A percentile compares a stretch with the other conserved stretches of the same genome.
Evolutionary conservation across 768 basidiomycete species (phyloP).

Genomic region (Tulasnella sp.): DNA sequence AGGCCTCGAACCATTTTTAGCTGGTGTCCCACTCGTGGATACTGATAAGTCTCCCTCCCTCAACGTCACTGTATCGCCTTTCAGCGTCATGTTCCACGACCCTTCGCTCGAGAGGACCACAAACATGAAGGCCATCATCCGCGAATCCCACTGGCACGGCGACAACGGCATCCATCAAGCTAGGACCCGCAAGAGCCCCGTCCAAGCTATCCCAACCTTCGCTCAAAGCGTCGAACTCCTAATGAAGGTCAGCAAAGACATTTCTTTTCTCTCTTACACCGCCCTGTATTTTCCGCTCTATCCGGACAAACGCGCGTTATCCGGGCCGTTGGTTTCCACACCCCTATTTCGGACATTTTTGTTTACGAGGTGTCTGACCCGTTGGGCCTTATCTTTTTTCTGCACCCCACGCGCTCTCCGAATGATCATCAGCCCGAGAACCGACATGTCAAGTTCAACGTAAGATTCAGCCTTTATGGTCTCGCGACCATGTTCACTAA

Average conservation of each 20-base stretch:
- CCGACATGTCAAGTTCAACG: constrained; percentile 30
- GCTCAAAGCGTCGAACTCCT: constrained; percentile 67
- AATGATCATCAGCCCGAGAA: constrained; percentile 20
- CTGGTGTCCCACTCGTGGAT: background rate
- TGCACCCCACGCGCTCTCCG: background rate
- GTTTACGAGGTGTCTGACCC: background rate
- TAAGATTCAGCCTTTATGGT: constrained; percentile 18
- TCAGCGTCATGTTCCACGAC: constrained; percentile 83
- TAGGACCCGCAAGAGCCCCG: constrained; percentile 66
- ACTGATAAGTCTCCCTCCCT: background rate
- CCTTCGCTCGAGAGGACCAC: constrained; percentile 75
- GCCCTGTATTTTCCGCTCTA: background rate
- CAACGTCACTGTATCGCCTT: background rate
- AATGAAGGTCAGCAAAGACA: constrained; percentile 44
- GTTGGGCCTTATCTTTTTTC: background rate
- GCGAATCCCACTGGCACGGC: constrained; percentile 61
- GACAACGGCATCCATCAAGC: constrained; percentile 62
- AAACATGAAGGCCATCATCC: constrained; percentile 60
- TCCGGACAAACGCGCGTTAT: no score
- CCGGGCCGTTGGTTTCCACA: background rate
- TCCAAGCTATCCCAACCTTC: constrained; percentile 85
- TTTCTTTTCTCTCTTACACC: background rate
- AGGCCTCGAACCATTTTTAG: background rate
- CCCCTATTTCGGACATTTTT: background rate
- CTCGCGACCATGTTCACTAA: background rate